Conservation (phyloP, 2,329 filamentous ascomycete genomes). For the Ophiostoma montium region DNA sequence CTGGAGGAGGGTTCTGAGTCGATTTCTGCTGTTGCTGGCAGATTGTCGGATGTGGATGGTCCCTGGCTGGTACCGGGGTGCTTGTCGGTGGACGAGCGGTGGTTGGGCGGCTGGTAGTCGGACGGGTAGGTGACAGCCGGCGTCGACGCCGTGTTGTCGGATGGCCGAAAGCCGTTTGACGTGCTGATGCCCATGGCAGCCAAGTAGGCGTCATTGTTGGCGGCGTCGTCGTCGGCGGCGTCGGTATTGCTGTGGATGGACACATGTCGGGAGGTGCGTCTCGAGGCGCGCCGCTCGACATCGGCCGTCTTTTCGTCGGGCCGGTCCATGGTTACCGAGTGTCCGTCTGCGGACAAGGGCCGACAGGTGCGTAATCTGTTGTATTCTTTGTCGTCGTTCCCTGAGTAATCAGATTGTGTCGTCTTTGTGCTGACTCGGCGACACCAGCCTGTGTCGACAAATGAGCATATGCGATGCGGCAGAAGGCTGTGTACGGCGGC, state of each 20-base stretch:
- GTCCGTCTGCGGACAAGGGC: slow-evolving; percentile 2
- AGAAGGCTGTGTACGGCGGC: background rate
- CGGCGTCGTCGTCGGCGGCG: slow-evolving; percentile 2
- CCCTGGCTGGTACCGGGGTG: background rate
- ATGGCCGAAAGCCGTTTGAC: slow-evolving; percentile 13
- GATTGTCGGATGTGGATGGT: background rate
- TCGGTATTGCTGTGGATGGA: slow-evolving; percentile 8
- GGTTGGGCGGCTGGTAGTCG: background rate
- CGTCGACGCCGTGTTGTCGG: background rate
- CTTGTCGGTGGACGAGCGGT: background rate
- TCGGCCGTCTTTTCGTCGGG: slow-evolving; percentile 11
- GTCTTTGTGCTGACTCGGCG: no score
- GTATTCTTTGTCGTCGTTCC: background rate
- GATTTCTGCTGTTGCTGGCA: background rate
- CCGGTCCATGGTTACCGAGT: slow-evolving; percentile 11
- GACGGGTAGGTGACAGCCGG: background rate
- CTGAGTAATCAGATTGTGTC: no score
- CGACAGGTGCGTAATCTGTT: background rate
- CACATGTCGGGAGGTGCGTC: slow-evolving; percentile 9
- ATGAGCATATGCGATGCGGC: no score
- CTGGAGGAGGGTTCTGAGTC: background rate
- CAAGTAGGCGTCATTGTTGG: slow-evolving; percentile 4
- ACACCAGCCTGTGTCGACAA: no score
- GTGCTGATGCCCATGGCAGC: slow-evolving; percentile 4
- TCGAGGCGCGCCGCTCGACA: slow-evolving; percentile 13